These are phyloP conservation scores for Mucor indicus DNA, from an alignment of 371 early-diverging fungal species.

Conservation along the genomic window DNA sequence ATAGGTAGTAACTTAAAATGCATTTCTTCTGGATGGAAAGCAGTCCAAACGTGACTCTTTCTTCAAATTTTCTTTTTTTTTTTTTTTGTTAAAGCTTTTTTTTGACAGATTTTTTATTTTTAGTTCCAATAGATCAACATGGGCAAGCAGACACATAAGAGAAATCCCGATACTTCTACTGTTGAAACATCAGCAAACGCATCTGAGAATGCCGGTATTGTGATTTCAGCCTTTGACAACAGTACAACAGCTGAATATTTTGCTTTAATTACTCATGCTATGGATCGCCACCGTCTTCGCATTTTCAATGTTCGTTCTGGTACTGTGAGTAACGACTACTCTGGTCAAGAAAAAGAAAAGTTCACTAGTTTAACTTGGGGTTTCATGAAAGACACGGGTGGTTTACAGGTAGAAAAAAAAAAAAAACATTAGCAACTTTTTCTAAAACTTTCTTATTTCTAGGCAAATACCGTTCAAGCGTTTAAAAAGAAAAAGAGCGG, in stretches of 20 bases:
- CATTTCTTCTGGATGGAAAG: too few relatives aligned
- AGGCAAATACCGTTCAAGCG: slow-evolving; percentile 26
- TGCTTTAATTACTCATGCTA: slow-evolving; percentile 67
- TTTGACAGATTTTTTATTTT: too few relatives aligned
- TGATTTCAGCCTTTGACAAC: slow-evolving; percentile 58
- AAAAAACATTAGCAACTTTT: neutral
- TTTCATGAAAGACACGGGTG: slow-evolving; percentile 40
- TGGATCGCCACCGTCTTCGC: slow-evolving; percentile 69
- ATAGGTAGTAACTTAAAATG: too few relatives aligned
- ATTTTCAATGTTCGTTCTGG: slow-evolving; percentile 70
- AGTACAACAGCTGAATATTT: slow-evolving; percentile 55
- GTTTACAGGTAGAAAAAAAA: slow-evolving; percentile 25
- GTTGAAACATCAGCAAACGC: slow-evolving; percentile 25
- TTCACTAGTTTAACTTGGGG: slow-evolving; percentile 70
- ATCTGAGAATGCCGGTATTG: slow-evolving; percentile 35
- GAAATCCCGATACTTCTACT: slow-evolving; percentile 29
- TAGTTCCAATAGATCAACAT: too few relatives aligned
- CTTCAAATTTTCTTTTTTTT: neutral
- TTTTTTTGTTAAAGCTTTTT: too few relatives aligned
- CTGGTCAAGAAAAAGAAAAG: slow-evolving; percentile 53
- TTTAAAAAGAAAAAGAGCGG: slow-evolving; percentile 53
- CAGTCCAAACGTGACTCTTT: too few relatives aligned
- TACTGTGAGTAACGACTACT: slow-evolving; percentile 61
- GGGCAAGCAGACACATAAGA: slow-evolving; percentile 28
- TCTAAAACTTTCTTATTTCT: neutral